Evolutionary conservation across 306 rosid species (phyloP), one percentile per base, ranked within the genome.

Genomic region (Cucumis cinereus): DNA sequence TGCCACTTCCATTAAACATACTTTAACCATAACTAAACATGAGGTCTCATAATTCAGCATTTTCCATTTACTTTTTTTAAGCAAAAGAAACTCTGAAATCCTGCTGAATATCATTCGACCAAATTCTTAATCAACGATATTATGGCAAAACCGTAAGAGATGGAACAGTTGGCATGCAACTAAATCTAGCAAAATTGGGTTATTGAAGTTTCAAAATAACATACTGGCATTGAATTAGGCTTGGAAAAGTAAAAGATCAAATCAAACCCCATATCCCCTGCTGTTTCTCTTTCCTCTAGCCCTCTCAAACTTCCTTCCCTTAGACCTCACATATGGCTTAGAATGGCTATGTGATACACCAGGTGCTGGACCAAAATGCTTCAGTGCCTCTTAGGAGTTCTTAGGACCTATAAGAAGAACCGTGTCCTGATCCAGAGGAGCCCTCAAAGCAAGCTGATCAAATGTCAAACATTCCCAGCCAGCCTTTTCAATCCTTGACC

Each of bases 311-410:
- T 89, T 91, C 76, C 95, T 89, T 63, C 97, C 97, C 82, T 88
- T 88, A 0, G 95, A 4, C 72, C 86, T 80, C 57, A 89, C 95
- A 56, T 89, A 91, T 15, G 95, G 97, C 75, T 91, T 88, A 52
- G 85, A 49, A 83, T 91, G 91, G 82, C 95, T 89, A 83, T 91
- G 95, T 2, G 96, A 93, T 33, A 91, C 97, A 83, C 95, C 97
- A 20, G 95, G 95, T 19, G 97, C 97, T 6, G 88, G 92, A 76
- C 96, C 97, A 33, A 92, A 92, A 72, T 89, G 97, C 74, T 92
- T 92, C 68, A 89, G 93, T 1, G 93, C 97, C 79, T 92, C 96
- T 24, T 93, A 79, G 5, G 89, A 77, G 70, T 90, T 92, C 91
- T 88, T 92, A 8, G 90, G 85, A 78, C 97, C 97, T 78, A 96